Percentiles rank a stretch among this genome's conserved stretches.
These are phyloP conservation scores for Knoxia roxburghii DNA, from an alignment of 257 asterid species.

Conservation along the genomic window DNA sequence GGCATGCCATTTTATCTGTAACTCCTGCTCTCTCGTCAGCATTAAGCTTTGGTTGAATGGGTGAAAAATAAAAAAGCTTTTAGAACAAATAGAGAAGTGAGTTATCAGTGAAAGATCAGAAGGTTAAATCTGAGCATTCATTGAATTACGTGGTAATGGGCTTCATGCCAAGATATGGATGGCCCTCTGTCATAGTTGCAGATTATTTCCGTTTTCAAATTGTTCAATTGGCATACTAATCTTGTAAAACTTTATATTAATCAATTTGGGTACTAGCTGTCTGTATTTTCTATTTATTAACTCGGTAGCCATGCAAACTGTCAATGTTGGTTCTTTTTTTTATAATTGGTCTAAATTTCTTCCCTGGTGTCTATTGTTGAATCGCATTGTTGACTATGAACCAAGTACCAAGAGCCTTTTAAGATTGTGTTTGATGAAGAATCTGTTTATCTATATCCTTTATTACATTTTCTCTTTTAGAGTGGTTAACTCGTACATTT, in stretches of 20 bases:
- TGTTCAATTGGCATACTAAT: neutral
- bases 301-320: neutral
- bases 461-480: neutral
- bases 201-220: too few species aligned
- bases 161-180: too few species aligned
- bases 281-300: neutral
- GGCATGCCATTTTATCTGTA: neutral
- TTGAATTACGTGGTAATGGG: too few species aligned
- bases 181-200: too few species aligned
- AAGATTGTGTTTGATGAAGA: neutral
- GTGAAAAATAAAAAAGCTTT: neutral
- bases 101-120: neutral
- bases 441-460: neutral
- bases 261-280: neutral
- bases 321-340: conserved; percentile 5
- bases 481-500: neutral
- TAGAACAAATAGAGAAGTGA: neutral
- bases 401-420: neutral
- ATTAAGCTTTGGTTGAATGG: neutral
- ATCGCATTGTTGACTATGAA: neutral
- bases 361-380: neutral
- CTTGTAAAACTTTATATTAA: neutral
- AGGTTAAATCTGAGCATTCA: too few species aligned
- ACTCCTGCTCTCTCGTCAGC: neutral
- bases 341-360: neutral